A percentile compares a stretch with the other conserved stretches of the same genome.
phyloP scores from a whole-genome alignment of 345 rosid species.

The Eucalyptus dawsonii region DNA sequence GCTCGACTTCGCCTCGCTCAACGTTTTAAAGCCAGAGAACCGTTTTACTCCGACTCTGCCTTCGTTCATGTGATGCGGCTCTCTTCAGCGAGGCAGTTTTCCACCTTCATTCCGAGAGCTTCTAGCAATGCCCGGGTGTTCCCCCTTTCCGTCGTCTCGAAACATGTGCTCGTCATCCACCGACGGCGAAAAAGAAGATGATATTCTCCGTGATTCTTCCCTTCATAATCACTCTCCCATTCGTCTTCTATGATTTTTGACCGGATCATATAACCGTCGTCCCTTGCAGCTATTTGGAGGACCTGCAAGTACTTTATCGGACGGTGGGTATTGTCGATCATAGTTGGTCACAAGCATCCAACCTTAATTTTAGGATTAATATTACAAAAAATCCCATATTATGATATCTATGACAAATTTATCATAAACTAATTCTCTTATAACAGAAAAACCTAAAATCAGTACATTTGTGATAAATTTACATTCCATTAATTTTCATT shows the following conservation, averaged over 20 bases:
- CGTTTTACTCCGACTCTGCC: conserved; percentile 3
- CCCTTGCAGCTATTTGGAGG: background rate
- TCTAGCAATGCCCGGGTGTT: conserved; percentile 16
- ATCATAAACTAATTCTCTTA: accelerated
- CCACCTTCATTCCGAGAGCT: conserved; percentile 6
- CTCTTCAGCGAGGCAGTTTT: conserved; percentile 15
- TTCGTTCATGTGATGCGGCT: background rate
- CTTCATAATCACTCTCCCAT: background rate
- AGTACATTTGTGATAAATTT: too few species aligned
- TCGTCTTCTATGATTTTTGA: background rate
- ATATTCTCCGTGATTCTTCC: background rate
- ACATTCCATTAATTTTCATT: accelerated
- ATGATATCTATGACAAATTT: accelerated
- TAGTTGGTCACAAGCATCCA: background rate
- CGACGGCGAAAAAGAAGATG: background rate
- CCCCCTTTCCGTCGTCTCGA: conserved; percentile 75
- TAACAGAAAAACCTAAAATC: too few species aligned
- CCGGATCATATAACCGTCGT: background rate
- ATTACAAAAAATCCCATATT: accelerated
- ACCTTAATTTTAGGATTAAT: background rate
- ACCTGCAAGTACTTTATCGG: background rate
- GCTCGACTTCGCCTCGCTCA: conserved; percentile 19
- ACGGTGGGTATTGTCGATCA: background rate
- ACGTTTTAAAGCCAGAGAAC: conserved; percentile 13
- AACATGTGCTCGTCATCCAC: background rate